Conservation (phyloP, 495 filamentous ascomycete species). For the Aspergillus incahuasiensis region DNA sequence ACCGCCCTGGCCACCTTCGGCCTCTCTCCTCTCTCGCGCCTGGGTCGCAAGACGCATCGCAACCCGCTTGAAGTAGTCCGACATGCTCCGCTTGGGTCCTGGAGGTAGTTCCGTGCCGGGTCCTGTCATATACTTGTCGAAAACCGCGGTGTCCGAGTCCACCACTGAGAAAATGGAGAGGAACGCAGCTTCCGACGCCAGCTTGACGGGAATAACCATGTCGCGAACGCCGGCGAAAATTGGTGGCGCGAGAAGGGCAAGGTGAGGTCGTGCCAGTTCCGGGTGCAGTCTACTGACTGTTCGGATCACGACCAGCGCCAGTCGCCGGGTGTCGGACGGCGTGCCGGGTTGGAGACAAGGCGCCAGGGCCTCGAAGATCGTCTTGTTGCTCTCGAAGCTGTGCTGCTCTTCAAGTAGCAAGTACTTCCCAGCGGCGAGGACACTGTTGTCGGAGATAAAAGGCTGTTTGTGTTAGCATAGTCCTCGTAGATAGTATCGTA, state of each 20-base stretch:
- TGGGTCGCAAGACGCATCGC: constrained; percentile 76
- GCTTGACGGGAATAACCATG: constrained; percentile 90
- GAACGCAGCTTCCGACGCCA: constrained; percentile 92
- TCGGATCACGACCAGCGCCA: constrained; percentile 84
- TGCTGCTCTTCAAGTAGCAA: constrained; percentile 58
- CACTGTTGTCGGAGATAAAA: constrained; percentile 81
- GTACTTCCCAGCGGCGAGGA: constrained; percentile 94
- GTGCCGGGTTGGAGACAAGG: constrained; percentile 69
- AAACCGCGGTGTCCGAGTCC: constrained; percentile 77
- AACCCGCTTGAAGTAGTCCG: constrained; percentile 95
- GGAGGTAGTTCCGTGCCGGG: constrained; percentile 57
- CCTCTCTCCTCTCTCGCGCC: constrained; percentile 80
- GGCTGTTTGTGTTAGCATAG: constrained; percentile 44
- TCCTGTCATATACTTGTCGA: constrained; percentile 81
- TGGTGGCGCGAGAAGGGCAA: constrained; percentile 69
- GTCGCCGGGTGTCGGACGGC: constrained; percentile 74
- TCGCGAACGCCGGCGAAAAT: constrained; percentile 90
- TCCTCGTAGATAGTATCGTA: background rate
- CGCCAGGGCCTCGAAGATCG: constrained; percentile 72
- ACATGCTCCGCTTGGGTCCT: constrained; percentile 81
- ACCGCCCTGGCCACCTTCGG: constrained; percentile 83
- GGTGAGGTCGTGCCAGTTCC: constrained; percentile 72
- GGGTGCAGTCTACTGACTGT: constrained; percentile 73
- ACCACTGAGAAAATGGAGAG: constrained; percentile 90
- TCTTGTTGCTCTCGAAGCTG: constrained; percentile 62